A percentile compares a stretch with the other conserved stretches of the same genome.
These are phyloP conservation scores for Penicillium palitans DNA, from an alignment of 2,329 filamentous ascomycete species.

Conservation along the genomic window DNA sequence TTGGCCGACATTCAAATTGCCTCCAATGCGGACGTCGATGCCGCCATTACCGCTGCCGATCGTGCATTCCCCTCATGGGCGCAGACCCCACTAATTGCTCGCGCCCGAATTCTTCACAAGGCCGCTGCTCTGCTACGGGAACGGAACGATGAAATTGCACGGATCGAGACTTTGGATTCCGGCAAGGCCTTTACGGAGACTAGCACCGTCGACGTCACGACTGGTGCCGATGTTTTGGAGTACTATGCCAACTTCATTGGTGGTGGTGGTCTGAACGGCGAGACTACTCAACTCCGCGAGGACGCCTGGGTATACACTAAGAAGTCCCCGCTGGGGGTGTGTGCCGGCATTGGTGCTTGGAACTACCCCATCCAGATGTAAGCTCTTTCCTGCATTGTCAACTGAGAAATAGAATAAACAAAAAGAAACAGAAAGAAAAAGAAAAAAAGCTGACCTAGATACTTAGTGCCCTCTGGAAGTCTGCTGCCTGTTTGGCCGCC, in stretches of 20 bases:
- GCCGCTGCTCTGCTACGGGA: constrained; percentile 72
- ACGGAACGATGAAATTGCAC: constrained; percentile 76
- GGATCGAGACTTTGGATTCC: constrained; percentile 78
- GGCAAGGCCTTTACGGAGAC: constrained; percentile 86
- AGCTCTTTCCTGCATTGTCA: constrained; percentile 8
- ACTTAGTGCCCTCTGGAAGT: constrained; percentile 74
- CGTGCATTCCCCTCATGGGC: constrained; percentile 76
- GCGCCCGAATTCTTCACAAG: constrained; percentile 74
- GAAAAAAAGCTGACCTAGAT: constrained; percentile 4
- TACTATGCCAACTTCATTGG: constrained; percentile 81
- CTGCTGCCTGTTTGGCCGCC: constrained; percentile 77
- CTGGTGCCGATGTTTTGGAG: constrained; percentile 80
- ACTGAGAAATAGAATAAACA: no score
- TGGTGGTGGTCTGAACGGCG: constrained; percentile 75
- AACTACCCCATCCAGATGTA: constrained; percentile 87
- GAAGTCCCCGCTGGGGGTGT: constrained; percentile 80
- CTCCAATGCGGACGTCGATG: constrained; percentile 66
- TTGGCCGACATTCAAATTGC: constrained; percentile 72
- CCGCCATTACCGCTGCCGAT: constrained; percentile 69
- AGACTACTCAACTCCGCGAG: constrained; percentile 70
- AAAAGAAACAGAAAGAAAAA: background rate
- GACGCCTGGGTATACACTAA: constrained; percentile 81
- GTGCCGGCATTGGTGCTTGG: constrained; percentile 85
- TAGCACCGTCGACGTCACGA: constrained; percentile 76
- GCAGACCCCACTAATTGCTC: constrained; percentile 68